Percentiles rank a stretch among this genome's conserved stretches.
Conservation (phyloP, 1,284 basidiomycete genomes). For the Trichosporon coremiiforme region DNA sequence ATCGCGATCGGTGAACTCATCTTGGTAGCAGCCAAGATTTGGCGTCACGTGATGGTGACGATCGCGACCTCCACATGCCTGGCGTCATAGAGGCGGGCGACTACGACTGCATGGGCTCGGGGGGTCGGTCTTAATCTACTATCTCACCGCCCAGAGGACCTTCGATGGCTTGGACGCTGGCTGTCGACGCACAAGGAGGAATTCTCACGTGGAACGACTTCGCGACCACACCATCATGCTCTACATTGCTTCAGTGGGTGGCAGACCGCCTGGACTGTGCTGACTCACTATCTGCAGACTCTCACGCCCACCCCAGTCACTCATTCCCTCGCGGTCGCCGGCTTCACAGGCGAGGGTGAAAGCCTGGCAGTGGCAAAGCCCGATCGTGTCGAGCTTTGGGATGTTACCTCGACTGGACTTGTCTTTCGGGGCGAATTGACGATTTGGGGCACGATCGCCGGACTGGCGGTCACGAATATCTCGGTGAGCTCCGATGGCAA, state of each 20-base stretch:
- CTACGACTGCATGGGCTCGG: background rate
- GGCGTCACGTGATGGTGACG: slow-evolving; percentile 16
- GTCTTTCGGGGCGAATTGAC: slow-evolving; percentile 37
- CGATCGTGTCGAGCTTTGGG: slow-evolving; percentile 52
- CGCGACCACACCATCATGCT: slow-evolving; percentile 34
- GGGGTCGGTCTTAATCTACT: background rate
- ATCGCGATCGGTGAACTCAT: background rate
- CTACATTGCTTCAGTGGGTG: slow-evolving; percentile 50
- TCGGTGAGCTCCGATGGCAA: slow-evolving; percentile 35
- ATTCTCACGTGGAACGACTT: background rate
- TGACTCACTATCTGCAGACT: slow-evolving; percentile 39
- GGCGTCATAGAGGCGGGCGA: slow-evolving; percentile 5
- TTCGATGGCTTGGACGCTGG: background rate
- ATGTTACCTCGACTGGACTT: slow-evolving; percentile 43
- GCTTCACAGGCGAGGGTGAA: slow-evolving; percentile 37
- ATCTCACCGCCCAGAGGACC: background rate
- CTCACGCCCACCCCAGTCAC: slow-evolving; percentile 54
- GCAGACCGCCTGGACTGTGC: background rate
- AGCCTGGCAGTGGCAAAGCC: slow-evolving; percentile 51
- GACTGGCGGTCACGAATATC: slow-evolving; percentile 42
- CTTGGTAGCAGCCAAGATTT: background rate
- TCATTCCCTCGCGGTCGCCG: slow-evolving; percentile 39
- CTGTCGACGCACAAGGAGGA: background rate
- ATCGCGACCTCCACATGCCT: slow-evolving; percentile 4
- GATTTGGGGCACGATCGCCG: slow-evolving; percentile 53